These are phyloP conservation scores for Pyrenochaeta sp. DNA, from an alignment of 2,329 filamentous ascomycete genomes.

Conservation along the genomic window DNA sequence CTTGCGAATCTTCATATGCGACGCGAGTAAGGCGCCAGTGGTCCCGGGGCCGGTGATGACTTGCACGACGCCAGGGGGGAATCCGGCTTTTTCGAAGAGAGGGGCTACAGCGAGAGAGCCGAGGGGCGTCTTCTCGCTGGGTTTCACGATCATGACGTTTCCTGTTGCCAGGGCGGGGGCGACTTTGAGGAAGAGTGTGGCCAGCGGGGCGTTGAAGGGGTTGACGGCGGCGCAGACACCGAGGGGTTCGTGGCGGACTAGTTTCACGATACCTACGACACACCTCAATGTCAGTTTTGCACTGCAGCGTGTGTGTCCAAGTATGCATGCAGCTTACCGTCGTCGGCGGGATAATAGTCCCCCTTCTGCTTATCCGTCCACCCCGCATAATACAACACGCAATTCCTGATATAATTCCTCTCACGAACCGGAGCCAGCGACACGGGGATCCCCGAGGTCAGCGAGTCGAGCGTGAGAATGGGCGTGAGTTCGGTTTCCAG, in stretches of 20 bases:
- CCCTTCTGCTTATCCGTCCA: too few species aligned
- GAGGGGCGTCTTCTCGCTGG: conserved; percentile 29
- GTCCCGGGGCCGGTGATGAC: conserved; percentile 36
- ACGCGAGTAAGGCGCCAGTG: conserved; percentile 36
- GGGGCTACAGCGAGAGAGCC: conserved; percentile 22
- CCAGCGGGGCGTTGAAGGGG: conserved; percentile 45
- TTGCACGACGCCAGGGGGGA: conserved; percentile 46
- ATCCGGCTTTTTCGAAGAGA: conserved; percentile 24
- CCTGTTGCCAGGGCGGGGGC: conserved; percentile 30
- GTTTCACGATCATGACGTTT: conserved; percentile 31
- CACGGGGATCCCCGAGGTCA: too few species aligned
- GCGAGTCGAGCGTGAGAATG: too few species aligned
- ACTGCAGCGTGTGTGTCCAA: too few species aligned
- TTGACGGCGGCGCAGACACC: conserved; percentile 25
- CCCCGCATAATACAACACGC: too few species aligned
- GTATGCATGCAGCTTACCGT: too few species aligned
- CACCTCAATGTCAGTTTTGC: too few species aligned
- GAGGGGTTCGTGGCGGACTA: neutral
- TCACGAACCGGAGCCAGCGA: too few species aligned
- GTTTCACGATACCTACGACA: too few species aligned
- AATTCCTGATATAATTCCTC: too few species aligned
- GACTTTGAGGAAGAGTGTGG: conserved; percentile 36
- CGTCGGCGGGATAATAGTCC: too few species aligned
- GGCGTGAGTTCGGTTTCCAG: too few species aligned
- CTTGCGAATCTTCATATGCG: conserved; percentile 35